Conservation (phyloP, 129 eudicot genomes). For the Kitagawia praeruptora region DNA sequence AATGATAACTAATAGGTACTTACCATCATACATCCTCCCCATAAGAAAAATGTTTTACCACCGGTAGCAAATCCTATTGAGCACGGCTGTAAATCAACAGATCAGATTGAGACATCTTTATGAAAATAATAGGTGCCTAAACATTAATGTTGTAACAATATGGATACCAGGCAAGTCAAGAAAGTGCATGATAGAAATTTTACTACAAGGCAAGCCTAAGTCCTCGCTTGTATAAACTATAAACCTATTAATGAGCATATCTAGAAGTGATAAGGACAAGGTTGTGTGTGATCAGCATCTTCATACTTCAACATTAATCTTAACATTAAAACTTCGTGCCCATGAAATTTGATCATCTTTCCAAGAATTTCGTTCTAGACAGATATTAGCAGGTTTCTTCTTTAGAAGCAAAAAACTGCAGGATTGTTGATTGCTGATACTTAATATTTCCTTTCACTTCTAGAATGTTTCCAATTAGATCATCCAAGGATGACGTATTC, state of each 20-base stretch:
- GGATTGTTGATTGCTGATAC: background rate
- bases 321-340: background rate
- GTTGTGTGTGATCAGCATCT: background rate
- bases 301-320: background rate
- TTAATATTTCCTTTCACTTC: background rate
- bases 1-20: slow-evolving; percentile 21
- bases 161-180: background rate
- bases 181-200: background rate
- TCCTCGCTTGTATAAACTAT: background rate
- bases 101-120: background rate
- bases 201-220: background rate
- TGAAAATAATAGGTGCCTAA: background rate
- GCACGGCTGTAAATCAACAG: slow-evolving; percentile 58
- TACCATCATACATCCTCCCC: slow-evolving; percentile 99
- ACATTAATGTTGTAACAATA: background rate
- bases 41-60: slow-evolving; percentile 84
- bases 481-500: background rate
- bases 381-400: background rate
- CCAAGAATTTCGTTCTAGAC: background rate
- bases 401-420: background rate
- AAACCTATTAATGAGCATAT: background rate
- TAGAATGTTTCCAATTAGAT: background rate
- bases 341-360: background rate
- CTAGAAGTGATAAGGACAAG: background rate
- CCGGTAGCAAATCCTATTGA: slow-evolving; percentile 99